A percentile compares a stretch with the other conserved stretches of the same genome.
phyloP scores from a whole-genome alignment of 345 rosid genomes.

The Euphorbia peplus region DNA sequence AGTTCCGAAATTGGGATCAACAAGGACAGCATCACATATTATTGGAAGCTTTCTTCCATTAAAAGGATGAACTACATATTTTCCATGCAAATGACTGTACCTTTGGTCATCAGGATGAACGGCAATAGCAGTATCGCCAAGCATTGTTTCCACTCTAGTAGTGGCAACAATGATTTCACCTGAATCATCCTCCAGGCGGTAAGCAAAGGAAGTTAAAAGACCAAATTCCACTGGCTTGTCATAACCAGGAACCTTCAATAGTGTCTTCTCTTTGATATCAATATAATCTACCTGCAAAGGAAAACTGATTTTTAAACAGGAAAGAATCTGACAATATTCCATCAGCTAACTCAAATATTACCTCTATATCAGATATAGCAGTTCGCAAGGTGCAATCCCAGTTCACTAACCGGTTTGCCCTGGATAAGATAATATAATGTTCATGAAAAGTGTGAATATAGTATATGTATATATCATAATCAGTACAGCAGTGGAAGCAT shows the following conservation, averaged over 20 bases:
- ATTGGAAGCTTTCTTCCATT: constrained; percentile 82
- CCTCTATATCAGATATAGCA: constrained; percentile 92
- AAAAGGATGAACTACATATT: constrained; percentile 84
- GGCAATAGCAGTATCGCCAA: constrained; percentile 95
- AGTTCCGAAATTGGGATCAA: constrained; percentile 88
- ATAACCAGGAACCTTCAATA: constrained; percentile 70
- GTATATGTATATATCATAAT: neutral
- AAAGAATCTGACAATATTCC: constrained; percentile 14
- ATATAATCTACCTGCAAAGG: constrained; percentile 68
- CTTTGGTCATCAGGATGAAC: constrained; percentile 85
- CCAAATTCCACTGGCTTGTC: constrained; percentile 91
- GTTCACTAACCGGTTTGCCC: constrained; percentile 79
- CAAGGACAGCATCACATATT: constrained; percentile 72
- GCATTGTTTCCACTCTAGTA: constrained; percentile 96
- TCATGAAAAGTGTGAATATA: neutral
- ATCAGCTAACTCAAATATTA: constrained; percentile 27
- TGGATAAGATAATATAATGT: constrained; percentile 29
- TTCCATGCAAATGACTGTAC: constrained; percentile 84
- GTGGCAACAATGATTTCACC: constrained; percentile 97
- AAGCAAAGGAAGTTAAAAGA: constrained; percentile 82
- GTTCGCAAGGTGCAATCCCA: constrained; percentile 88
- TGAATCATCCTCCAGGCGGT: constrained; percentile 69
- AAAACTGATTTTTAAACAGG: constrained; percentile 23
- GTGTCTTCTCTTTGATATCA: constrained; percentile 69
- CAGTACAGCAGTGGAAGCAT: neutral